Percentiles rank a stretch among this genome's conserved stretches.
Evolutionary conservation across 352 stramenopile genomes (phyloP).

Genomic region (Poterioochromonas sp.): DNA sequence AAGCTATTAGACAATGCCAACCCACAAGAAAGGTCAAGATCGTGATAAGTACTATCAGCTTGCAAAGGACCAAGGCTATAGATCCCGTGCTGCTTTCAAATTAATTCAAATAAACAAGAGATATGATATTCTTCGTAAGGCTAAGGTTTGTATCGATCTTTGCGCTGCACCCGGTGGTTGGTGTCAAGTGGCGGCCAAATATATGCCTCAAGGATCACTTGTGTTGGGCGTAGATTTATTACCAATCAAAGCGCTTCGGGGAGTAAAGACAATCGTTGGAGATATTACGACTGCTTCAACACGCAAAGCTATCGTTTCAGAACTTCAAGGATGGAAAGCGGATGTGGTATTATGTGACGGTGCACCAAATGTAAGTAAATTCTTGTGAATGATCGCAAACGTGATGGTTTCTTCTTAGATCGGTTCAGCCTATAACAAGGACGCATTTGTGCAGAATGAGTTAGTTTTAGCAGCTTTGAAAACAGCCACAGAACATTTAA

Average conservation of each 20-base stretch:
- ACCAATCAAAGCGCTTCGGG: conserved; percentile 89
- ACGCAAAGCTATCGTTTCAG: conserved; percentile 69
- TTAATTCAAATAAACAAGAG: conserved; percentile 97
- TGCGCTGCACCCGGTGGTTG: conserved; percentile 97
- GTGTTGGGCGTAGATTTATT: conserved; percentile 95
- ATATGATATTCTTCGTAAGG: conserved; percentile 90
- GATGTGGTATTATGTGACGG: conserved; percentile 98
- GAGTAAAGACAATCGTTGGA: conserved; percentile 92
- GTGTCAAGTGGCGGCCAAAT: conserved; percentile 74
- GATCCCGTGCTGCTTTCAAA: conserved; percentile 97
- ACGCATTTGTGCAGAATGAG: conserved; percentile 98
- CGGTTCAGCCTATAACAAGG: conserved; percentile 91
- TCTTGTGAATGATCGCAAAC: neutral
- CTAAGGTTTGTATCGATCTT: conserved; percentile 94
- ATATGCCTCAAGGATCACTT: conserved; percentile 71
- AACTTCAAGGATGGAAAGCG: conserved; percentile 76
- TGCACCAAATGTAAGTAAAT: conserved; percentile 81
- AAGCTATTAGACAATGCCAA: conserved; percentile 1
- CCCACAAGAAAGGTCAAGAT: conserved; percentile 86
- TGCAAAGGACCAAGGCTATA: conserved; percentile 94
- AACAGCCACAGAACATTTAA: conserved; percentile 91
- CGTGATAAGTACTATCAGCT: conserved; percentile 99
- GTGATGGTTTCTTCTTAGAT: neutral
- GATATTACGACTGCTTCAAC: conserved; percentile 82
- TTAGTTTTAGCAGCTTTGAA: conserved; percentile 89